These are phyloP conservation scores for Melanopsichium pennsylvanicum DNA, from an alignment of 1,284 basidiomycete genomes.

Conservation along the genomic window DNA sequence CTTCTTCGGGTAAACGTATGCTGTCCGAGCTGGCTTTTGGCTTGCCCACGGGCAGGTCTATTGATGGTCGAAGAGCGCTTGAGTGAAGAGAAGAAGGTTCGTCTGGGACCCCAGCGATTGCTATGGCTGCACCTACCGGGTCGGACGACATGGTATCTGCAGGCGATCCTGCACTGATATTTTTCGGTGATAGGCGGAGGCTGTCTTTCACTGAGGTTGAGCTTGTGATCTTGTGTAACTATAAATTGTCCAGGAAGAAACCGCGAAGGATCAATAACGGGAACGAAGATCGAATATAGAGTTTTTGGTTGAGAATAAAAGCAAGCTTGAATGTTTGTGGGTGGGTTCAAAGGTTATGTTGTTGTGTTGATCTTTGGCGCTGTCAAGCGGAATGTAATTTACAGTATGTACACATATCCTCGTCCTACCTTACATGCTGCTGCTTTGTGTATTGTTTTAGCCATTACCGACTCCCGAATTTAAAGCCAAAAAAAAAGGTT, in stretches of 20 bases:
- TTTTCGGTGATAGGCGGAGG: background rate
- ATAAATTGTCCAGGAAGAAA: too few species aligned
- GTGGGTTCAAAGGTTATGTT: too few species aligned
- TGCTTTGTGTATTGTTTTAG: background rate
- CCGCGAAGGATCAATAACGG: too few species aligned
- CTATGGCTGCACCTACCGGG: slow-evolving; percentile 54
- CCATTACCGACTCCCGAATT: slow-evolving; percentile 22
- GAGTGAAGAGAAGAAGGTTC: slow-evolving; percentile 43
- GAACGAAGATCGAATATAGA: too few species aligned
- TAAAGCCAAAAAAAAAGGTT: too few species aligned
- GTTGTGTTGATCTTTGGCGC: background rate
- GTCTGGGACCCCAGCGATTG: slow-evolving; percentile 42
- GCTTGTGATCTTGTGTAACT: too few species aligned
- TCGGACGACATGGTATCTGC: slow-evolving; percentile 41
- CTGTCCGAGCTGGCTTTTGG: slow-evolving; percentile 32
- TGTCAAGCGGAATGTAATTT: background rate
- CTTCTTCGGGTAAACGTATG: slow-evolving; percentile 30
- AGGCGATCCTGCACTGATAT: too few species aligned
- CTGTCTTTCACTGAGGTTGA: too few species aligned
- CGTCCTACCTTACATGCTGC: too few species aligned
- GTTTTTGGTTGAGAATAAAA: too few species aligned
- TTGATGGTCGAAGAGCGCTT: slow-evolving; percentile 14
- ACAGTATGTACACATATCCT: too few species aligned
- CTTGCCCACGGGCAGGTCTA: background rate
- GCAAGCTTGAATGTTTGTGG: too few species aligned